Percentiles rank a stretch among this genome's conserved stretches.
phyloP scores from a whole-genome alignment of 345 rosid genomes.

The Salix brachista region DNA sequence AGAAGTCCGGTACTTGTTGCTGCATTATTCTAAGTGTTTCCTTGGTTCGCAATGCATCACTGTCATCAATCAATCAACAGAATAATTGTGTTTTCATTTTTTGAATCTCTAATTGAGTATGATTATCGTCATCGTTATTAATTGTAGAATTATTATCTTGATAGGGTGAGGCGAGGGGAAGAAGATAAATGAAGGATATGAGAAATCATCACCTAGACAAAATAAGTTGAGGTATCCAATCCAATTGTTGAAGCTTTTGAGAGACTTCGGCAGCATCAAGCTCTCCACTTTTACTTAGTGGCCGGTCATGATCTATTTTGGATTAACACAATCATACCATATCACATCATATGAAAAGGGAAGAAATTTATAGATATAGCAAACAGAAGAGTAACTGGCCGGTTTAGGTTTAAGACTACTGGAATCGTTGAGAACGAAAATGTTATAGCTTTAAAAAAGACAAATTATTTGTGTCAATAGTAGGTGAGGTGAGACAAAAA shows the following conservation, averaged over 20 bases:
- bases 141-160: neutral
- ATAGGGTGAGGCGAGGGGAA: neutral
- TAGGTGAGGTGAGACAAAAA: neutral
- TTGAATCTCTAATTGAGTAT: neutral
- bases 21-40: constrained; percentile 89
- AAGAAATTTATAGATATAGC: neutral
- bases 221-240: constrained; percentile 89
- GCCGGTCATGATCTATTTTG: constrained; percentile 82
- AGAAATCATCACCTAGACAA: constrained; percentile 49
- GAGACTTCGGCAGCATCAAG: constrained; percentile 65
- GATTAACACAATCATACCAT: neutral
- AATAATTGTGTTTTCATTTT: neutral
- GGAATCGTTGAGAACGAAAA: neutral
- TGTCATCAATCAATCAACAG: constrained; percentile 19
- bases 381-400: neutral
- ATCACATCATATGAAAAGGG: no score
- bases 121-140: neutral
- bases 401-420: neutral
- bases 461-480: neutral
- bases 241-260: constrained; percentile 58
- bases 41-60: constrained; percentile 73
- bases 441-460: no score
- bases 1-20: constrained; percentile 57
- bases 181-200: neutral
- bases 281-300: constrained; percentile 60